Evolutionary conservation across 129 eudicot genomes (phyloP).

Genomic region (Smallanthus sonchifolius): DNA sequence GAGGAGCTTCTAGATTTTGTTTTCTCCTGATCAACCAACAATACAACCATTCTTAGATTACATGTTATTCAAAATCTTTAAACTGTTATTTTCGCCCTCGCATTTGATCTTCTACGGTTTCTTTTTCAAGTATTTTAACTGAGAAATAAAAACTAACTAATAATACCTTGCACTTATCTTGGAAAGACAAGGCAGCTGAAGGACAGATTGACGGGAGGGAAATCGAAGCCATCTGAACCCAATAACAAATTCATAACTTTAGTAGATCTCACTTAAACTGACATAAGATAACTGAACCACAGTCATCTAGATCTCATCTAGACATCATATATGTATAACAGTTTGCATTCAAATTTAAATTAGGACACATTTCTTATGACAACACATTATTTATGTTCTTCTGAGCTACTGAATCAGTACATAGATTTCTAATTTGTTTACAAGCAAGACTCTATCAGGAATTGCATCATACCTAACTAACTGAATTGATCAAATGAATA

Average conservation of each 20-base stretch:
- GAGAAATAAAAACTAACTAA: background rate
- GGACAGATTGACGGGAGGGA: slow-evolving; percentile 39
- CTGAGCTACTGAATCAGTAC: background rate
- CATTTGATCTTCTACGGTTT: background rate
- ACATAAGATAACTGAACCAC: background rate
- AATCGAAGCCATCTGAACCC: slow-evolving; percentile 57
- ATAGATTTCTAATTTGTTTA: background rate
- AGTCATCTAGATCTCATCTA: background rate
- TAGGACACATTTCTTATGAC: background rate
- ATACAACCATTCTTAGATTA: background rate
- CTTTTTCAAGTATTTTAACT: background rate
- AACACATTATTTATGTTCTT: background rate
- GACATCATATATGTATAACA: background rate
- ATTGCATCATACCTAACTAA: background rate
- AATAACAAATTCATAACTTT: background rate
- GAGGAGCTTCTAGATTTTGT: slow-evolving; percentile 38
- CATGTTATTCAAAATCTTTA: background rate
- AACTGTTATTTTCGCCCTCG: background rate
- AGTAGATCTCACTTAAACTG: background rate
- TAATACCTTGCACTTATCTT: slow-evolving; percentile 48
- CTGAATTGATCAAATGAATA: background rate
- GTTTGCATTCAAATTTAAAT: background rate
- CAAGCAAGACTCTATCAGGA: background rate
- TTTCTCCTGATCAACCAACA: slow-evolving; percentile 40
- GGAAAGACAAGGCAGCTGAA: slow-evolving; percentile 33